phyloP scores from a whole-genome alignment of 352 stramenopile species.

The Phytopythium cucurbitacearum region DNA sequence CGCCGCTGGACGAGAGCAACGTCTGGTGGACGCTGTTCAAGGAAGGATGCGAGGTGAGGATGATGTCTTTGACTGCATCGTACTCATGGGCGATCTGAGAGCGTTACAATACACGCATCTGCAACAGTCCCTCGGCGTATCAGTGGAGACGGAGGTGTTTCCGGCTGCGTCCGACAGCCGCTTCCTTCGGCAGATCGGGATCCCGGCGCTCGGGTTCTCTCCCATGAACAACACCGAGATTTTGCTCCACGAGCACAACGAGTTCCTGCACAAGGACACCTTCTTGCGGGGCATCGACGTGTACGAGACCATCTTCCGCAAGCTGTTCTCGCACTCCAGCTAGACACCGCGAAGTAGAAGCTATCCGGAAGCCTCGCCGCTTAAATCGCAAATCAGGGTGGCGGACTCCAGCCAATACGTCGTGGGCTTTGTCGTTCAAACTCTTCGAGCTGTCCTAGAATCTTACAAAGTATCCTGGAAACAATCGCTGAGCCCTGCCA shows the following conservation, averaged over 20 bases:
- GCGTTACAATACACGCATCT: no score
- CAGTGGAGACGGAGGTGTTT: slow-evolving; percentile 86
- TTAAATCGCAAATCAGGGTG: no score
- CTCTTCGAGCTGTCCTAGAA: no score
- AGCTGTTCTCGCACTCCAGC: slow-evolving; percentile 20
- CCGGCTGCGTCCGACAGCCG: slow-evolving; percentile 90
- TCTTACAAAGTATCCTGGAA: no score
- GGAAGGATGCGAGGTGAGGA: slow-evolving; percentile 2
- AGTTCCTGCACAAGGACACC: slow-evolving; percentile 88
- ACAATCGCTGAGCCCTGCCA: no score
- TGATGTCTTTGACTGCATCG: neutral
- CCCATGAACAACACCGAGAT: slow-evolving; percentile 92
- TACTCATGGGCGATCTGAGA: neutral
- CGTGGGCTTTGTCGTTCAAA: no score
- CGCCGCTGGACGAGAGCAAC: slow-evolving; percentile 4
- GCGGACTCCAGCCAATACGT: neutral
- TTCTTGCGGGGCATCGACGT: slow-evolving; percentile 90
- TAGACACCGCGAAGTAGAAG: neutral
- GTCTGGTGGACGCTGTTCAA: slow-evolving; percentile 5
- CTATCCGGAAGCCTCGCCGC: no score
- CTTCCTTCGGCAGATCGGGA: slow-evolving; percentile 86
- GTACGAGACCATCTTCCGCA: slow-evolving; percentile 43
- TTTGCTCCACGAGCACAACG: slow-evolving; percentile 94
- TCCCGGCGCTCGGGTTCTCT: slow-evolving; percentile 89
- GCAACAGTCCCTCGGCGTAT: slow-evolving; percentile 23